phyloP scores from a whole-genome alignment of 1,284 basidiomycete genomes.

The Austroboletus niveus region DNA sequence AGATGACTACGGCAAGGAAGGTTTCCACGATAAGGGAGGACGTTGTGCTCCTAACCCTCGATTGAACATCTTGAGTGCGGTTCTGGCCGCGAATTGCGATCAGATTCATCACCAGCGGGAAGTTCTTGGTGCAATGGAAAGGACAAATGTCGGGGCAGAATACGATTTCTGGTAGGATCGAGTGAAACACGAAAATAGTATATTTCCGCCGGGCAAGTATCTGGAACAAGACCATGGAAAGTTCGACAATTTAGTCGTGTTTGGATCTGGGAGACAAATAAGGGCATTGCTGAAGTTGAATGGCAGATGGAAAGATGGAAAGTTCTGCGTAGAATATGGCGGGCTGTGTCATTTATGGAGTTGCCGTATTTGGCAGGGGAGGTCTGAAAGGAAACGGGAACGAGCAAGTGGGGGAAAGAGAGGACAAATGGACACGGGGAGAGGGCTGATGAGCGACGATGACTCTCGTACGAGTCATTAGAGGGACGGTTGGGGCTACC shows the following conservation, averaged over 20 bases:
- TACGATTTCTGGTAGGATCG: constrained; percentile 2
- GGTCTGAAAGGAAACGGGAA: neutral
- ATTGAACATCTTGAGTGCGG: constrained; percentile 3
- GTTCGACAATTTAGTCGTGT: constrained; percentile 12
- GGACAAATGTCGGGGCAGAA: constrained; percentile 5
- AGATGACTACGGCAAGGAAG: neutral
- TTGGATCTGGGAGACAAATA: constrained; percentile 25
- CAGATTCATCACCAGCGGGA: neutral
- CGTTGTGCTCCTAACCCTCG: constrained; percentile 6
- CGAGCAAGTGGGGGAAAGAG: neutral
- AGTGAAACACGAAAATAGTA: neutral
- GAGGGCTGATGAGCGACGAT: constrained; percentile 1
- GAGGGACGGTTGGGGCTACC: neutral
- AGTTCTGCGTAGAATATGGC: constrained; percentile 25
- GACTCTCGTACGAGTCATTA: neutral
- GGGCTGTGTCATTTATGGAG: constrained; percentile 24
- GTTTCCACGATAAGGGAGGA: constrained; percentile 7
- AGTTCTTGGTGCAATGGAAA: constrained; percentile 1
- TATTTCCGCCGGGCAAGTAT: constrained; percentile 16
- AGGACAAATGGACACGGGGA: neutral
- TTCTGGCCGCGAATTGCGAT: neutral
- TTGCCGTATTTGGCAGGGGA: constrained; percentile 13
- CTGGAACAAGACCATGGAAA: constrained; percentile 3
- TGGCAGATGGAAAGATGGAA: constrained; percentile 14
- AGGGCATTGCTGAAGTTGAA: neutral